A percentile compares a stretch with the other conserved stretches of the same genome.
Conservation (phyloP, 129 eudicot genomes). For the Apium graveolens region DNA sequence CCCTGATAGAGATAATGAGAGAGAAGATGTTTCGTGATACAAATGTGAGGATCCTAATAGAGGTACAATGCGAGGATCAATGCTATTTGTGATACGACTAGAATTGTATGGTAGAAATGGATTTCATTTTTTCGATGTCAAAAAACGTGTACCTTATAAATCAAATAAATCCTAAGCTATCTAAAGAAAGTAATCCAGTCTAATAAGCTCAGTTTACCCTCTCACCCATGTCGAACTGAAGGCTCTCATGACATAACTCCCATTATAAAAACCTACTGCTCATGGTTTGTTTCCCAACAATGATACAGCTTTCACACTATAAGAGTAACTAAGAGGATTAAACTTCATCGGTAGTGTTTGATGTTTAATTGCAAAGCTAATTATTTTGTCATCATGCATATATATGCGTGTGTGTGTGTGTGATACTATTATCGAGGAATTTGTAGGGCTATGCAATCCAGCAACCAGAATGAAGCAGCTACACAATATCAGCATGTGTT, state of each 20-base stretch:
- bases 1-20: neutral
- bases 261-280: neutral
- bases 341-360: neutral
- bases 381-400: neutral
- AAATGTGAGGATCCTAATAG: neutral
- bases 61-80: neutral
- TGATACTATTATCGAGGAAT: neutral
- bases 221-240: neutral
- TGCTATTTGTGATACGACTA: too few relatives aligned
- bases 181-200: neutral
- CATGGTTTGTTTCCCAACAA: neutral
- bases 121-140: too few relatives aligned
- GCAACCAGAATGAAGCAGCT: constrained; percentile 24
- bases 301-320: neutral
- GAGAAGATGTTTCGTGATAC: neutral
- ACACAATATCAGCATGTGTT: constrained; percentile 26
- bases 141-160: neutral
- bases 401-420: neutral
- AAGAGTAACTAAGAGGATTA: neutral
- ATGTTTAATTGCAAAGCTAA: neutral
- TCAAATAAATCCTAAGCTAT: neutral
- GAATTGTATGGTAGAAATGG: too few relatives aligned
- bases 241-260: neutral
- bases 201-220: neutral
- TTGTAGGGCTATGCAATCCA: constrained; percentile 33